Conservation (phyloP, 257 asterid species). For the Anisodus tanguticus region DNA sequence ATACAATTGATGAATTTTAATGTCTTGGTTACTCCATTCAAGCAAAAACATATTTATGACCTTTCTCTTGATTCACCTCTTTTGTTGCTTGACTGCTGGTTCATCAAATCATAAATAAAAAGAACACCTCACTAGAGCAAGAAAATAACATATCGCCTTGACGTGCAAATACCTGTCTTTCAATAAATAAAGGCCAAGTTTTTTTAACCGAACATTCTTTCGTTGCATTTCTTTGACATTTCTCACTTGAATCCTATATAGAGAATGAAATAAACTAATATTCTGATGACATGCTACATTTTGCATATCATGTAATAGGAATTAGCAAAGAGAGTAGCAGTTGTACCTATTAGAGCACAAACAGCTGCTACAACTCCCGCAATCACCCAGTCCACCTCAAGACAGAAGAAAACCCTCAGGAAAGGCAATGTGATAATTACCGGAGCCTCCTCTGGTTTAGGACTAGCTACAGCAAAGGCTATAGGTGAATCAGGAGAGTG, state of each 20-base stretch:
- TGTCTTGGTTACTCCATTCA: neutral
- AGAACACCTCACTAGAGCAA: neutral
- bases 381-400: conserved; percentile 45
- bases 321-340: conserved; percentile 37
- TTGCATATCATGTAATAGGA: neutral
- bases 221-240: neutral
- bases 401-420: conserved; percentile 73
- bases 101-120: neutral
- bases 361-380: conserved; percentile 58
- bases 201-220: neutral
- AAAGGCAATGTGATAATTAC: conserved; percentile 77
- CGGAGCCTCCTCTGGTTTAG: conserved; percentile 90
- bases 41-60: neutral
- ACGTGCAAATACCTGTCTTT: neutral
- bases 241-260: neutral
- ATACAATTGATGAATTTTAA: neutral
- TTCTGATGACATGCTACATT: neutral
- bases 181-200: neutral
- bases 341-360: conserved; percentile 52
- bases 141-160: neutral
- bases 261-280: neutral
- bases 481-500: conserved; percentile 86
- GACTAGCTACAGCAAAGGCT: conserved; percentile 88
- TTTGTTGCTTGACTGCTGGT: neutral
- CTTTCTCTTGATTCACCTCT: neutral